phyloP scores from a whole-genome alignment of 805 yeast species.

The Metahyphopichia silvanorum region DNA sequence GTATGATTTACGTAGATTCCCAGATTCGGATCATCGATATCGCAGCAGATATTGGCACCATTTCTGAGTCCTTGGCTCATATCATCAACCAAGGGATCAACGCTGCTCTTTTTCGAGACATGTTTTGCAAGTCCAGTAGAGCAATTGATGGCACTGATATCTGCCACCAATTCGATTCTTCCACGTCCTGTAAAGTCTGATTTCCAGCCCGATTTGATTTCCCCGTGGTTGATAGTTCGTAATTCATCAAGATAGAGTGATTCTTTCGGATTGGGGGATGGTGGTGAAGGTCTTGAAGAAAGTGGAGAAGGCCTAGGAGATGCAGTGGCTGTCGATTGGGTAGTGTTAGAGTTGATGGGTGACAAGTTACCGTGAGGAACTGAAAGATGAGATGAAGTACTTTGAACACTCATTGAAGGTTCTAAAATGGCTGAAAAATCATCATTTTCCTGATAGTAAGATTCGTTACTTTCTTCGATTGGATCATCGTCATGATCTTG shows the following conservation, averaged over 20 bases:
- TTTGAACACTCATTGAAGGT: neutral
- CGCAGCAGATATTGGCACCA: constrained; percentile 66
- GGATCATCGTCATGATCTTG: constrained; percentile 9
- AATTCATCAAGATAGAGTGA: constrained; percentile 65
- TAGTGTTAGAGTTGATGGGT: neutral
- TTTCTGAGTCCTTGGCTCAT: constrained; percentile 22
- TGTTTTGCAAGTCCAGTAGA: constrained; percentile 53
- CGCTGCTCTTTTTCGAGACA: constrained; percentile 41
- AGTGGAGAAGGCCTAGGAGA: constrained; percentile 1
- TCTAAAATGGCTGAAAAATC: no score
- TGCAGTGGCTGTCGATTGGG: neutral
- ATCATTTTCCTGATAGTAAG: no score
- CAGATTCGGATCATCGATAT: constrained; percentile 73
- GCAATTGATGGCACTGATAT: constrained; percentile 57
- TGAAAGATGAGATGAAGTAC: no score
- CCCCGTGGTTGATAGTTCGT: constrained; percentile 73
- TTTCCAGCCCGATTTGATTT: constrained; percentile 91
- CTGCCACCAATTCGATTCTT: constrained; percentile 73
- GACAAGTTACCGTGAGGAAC: no score
- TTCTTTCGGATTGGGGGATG: constrained; percentile 11
- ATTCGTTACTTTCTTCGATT: no score
- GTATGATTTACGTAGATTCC: constrained; percentile 78
- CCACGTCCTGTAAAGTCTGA: constrained; percentile 82
- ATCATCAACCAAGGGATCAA: constrained; percentile 24
- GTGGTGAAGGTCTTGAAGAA: constrained; percentile 13